Conservation (phyloP, 257 asterid species). For the Gentiana macrophylla region DNA sequence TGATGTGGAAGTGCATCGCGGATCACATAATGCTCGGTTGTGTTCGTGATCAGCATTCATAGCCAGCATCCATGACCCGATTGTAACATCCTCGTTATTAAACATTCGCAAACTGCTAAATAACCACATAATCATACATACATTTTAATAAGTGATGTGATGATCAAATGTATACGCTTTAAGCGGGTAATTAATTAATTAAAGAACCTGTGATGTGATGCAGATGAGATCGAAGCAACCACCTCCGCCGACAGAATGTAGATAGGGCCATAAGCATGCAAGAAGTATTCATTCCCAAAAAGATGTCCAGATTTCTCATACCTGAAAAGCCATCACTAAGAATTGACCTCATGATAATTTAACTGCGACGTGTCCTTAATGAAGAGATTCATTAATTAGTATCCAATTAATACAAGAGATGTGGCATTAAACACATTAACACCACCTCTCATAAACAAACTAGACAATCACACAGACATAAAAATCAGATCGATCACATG, state of each 20-base stretch:
- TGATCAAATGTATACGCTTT: neutral
- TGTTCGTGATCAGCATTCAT: conserved; percentile 18
- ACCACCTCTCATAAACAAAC: too few relatives aligned
- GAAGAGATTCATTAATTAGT: too few relatives aligned
- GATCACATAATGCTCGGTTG: conserved; percentile 19
- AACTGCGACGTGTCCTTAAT: too few relatives aligned
- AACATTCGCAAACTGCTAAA: conserved; percentile 15
- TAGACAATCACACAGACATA: too few relatives aligned
- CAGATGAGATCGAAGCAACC: conserved; percentile 15
- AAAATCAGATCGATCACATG: too few relatives aligned
- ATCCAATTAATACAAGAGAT: too few relatives aligned
- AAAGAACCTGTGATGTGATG: conserved; percentile 11
- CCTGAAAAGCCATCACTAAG: conserved; percentile 9
- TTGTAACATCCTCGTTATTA: conserved; percentile 18
- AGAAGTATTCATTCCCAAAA: conserved; percentile 17
- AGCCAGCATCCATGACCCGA: conserved; percentile 23
- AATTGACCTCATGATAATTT: neutral
- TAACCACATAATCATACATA: neutral
- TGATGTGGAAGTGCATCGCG: conserved; percentile 21
- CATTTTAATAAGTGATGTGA: too few relatives aligned
- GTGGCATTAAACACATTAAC: too few relatives aligned
- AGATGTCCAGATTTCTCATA: conserved; percentile 21
- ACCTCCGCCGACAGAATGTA: conserved; percentile 19
- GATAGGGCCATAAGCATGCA: conserved; percentile 23
- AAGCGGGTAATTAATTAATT: too few relatives aligned